Base-by-base conservation (phyloP, 2,329 filamentous ascomycete species). In the Trichoderma brevicompactum region DNA sequence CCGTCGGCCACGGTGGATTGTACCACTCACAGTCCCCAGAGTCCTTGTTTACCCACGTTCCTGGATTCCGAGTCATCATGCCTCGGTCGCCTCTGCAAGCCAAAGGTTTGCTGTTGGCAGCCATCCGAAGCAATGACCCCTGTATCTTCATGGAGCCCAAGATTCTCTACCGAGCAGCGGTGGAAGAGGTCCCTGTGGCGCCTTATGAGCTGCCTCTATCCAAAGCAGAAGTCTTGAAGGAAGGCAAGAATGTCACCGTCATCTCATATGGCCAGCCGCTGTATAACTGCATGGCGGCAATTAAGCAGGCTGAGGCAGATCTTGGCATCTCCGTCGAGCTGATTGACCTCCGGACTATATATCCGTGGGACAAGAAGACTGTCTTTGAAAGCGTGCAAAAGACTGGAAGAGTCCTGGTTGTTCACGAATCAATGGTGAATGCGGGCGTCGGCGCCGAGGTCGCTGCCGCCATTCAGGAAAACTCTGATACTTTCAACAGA, bases 91-190 rank as follows among this genome's bases (percentile, higher is more conserved):
- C 94, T 0, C 77, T 90, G 2, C 94, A 97, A 77, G 94, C 94
- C 5, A 97, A 97, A 77, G 94, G 94, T 2, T 82, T 97, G 3
- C 80, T 97, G 58, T 82, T 96, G 3, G 85, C 90, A 3, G 85
- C 90, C 0, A 92, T 96, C 61, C 87, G 87, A 80, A 79, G 87
- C 84, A 92, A 92, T 68, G 94, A 97, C 75, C 94, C 94, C 0
- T 92, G 94, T 68, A 82, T 97, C 61, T 96, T 97, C 78, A 89
- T 97, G 89, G 94, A 97, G 76, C 94, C 94, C 50, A 97, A 97
- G 80, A 91, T 95, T 53, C 81, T 97, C 12, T 97, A 97, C 77
- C 89, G 94, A 19, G 93, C 94, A 0, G 92, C 94, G 0, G 92
- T 96, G 34, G 94, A 97, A 77, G 92, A 97, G 76, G 94, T 97